A percentile compares a stretch with the other conserved stretches of the same genome.
These are phyloP conservation scores for Amanita subjunquillea DNA, from an alignment of 768 basidiomycete genomes.

Conservation along the genomic window DNA sequence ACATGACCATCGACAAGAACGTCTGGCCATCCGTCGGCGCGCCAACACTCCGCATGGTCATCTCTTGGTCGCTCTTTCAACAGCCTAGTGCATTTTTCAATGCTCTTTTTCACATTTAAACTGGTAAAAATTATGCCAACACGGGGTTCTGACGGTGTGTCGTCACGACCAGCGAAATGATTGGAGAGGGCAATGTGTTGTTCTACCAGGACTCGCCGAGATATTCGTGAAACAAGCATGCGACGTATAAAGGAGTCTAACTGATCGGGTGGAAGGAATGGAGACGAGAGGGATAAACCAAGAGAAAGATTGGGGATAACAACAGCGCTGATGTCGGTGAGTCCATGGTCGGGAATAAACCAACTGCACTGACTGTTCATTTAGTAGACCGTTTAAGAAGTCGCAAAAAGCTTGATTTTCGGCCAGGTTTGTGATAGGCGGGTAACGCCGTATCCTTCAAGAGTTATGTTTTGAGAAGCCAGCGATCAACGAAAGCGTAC, in stretches of 20 bases:
- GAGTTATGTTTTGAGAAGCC: constrained; percentile 2
- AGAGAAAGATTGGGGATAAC: constrained; percentile 78
- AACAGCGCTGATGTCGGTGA: constrained; percentile 36
- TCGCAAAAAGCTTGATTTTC: constrained; percentile 77
- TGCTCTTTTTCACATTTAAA: constrained; percentile 56
- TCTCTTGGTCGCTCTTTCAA: constrained; percentile 40
- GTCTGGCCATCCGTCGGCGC: constrained; percentile 40
- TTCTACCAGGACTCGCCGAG: constrained; percentile 79
- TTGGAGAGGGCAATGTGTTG: constrained; percentile 80
- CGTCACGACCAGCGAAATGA: constrained; percentile 29
- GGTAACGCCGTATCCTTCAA: constrained; percentile 62
- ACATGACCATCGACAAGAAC: constrained; percentile 66
- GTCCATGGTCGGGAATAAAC: constrained; percentile 3
- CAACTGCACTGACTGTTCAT: constrained; percentile 58
- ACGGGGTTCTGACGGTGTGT: constrained; percentile 39
- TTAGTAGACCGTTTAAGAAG: constrained; percentile 53
- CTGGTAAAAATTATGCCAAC: constrained; percentile 83
- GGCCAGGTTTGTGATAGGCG: constrained; percentile 54
- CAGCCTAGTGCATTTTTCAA: constrained; percentile 57
- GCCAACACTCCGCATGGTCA: constrained; percentile 15
- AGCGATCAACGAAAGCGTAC: constrained; percentile 22
- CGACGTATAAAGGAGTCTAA: constrained; percentile 84
- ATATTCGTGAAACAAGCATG: constrained; percentile 87
- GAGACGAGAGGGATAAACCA: constrained; percentile 78
- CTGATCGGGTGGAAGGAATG: constrained; percentile 64